Base-by-base conservation (phyloP, 768 basidiomycete genomes). In the Hygrophorus russula region DNA sequence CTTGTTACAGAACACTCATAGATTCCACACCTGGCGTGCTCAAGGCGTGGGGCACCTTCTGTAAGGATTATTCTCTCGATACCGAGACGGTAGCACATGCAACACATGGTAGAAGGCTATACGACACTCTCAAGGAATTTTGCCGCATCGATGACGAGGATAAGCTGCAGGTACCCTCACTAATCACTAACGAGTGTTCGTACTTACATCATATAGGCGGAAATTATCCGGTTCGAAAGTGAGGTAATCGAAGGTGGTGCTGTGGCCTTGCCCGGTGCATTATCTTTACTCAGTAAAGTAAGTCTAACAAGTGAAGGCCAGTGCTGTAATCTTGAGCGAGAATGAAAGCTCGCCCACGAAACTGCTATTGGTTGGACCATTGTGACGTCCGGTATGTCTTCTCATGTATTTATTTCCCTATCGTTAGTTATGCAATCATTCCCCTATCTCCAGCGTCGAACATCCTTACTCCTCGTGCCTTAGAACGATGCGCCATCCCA, bases 1-100 rank as follows among this genome's bases (percentile, higher is more conserved):
- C 37, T 34, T 30, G 40, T 30, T 30, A 10, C 53, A 84, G 82
- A 33, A 86, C 82, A 5, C 69, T 82, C 46, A 74, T 83, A 54
- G 86, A 90, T 61, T 88, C 86, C 2, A 90, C 87, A 4, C 84
- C 84, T 1, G 89, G 87, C 3, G 82, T 90, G n/a, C 50, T 77
- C 40, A 71, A 71, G 46, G 82, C 85, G 6, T 92, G 89, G 89
- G 65, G 73, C 39, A 74, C 64, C 36, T 91, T 87, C 56, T 68
- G 71, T 32, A 65, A 61, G 33, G 71, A 82, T 45, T 87, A 87
- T 49, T 57, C 62, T 52, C 65, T 80, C 24, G 70, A 72, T 49
- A 63, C 66, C 31, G 49, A 60, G 12, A 53, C 55, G 10, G 61
- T 80, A 13, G 71, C 73, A 3, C 73, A 79, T 50, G 65, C 71